phyloP scores from a whole-genome alignment of 139 green algal genomes.

The Raphidocelis subcapitata region DNA sequence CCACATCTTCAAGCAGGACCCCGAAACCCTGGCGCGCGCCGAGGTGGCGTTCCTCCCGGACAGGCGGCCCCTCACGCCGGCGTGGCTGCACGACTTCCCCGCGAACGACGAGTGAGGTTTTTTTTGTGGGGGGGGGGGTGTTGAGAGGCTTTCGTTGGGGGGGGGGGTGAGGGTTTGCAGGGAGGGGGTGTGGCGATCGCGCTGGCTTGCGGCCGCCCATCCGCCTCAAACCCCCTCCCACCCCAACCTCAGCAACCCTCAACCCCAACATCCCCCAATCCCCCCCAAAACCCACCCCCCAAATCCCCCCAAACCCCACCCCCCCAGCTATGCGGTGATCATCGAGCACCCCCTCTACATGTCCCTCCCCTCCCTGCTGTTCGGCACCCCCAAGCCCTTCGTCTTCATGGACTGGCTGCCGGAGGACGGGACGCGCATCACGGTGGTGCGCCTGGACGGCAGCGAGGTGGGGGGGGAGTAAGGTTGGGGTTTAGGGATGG shows the following conservation, averaged over 20 bases:
- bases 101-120: slow-evolving; percentile 41
- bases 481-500: background rate
- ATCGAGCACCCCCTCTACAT: slow-evolving; percentile 74
- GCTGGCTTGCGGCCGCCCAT: no score
- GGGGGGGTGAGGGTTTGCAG: no score
- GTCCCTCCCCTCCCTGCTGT: slow-evolving; percentile 53
- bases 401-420: slow-evolving; percentile 80
- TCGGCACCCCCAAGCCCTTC: slow-evolving; percentile 30
- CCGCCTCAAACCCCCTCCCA: no score
- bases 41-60: slow-evolving; percentile 50
- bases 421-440: slow-evolving; percentile 50
- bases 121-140: no score
- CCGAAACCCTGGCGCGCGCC: slow-evolving; percentile 28
- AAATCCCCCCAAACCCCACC: no score
- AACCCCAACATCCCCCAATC: no score
- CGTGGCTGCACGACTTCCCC: slow-evolving; percentile 83
- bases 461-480: slow-evolving; percentile 23
- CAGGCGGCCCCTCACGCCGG: slow-evolving; percentile 38
- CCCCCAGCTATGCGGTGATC: slow-evolving; percentile 37
- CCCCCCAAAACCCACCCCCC: no score
- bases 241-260: no score
- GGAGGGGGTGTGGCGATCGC: no score
- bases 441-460: slow-evolving; percentile 60
- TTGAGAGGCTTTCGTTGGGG: no score
- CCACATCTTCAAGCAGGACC: slow-evolving; percentile 43